Evolutionary conservation across 2,329 filamentous ascomycete species (phyloP), one percentile per base, ranked within the genome.

Genomic region (Pseudocercospora macadamiae): DNA sequence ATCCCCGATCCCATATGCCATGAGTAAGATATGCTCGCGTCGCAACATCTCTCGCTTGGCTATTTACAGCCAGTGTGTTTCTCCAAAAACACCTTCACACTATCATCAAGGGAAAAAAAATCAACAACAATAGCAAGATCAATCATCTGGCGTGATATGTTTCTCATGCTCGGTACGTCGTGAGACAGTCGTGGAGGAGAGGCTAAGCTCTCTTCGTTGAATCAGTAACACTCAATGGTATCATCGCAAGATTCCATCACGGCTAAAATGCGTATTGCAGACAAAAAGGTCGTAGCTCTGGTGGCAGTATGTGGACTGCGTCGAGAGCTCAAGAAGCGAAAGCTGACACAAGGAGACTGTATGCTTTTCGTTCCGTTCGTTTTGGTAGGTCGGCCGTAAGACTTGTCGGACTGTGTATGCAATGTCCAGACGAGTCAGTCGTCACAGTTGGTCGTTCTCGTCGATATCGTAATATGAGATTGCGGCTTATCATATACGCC

Each of bases 281-380:
- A 51, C 52, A 56, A 54, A 57, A 53, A 59, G 51, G 23, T 60
- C 58, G 42, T 60, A 57, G 49, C 54, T 56, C 34, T 39, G 23
- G 37, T 9, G 10, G 23, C 30, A 25, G 44, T 51, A 14, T 19
- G 9, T n/a, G 18, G 44, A 25, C 14, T 52, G 18, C 21, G 28
- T 42, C 30, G 53, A 47, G 37, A 57, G 48, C 48, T 54, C 26
- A 55, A 61, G 57, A 59, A 55, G 32, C 14, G 34, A 28, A 57
- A 51, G 21, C 25, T 49, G 36, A 53, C 34, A 44, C 23, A 55
- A 60, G 55, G 57, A 59, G 59, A 60, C 57, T 61, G 61, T 26
- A 34, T 63, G 55, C 55, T 63, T 62, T 59, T 59, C 61, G 57
- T 63, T 54, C 48, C 53, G 39, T 36, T 56, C 60, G 54, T 55